Conservation (phyloP, 768 basidiomycete species). For the Royoungia palumana region DNA sequence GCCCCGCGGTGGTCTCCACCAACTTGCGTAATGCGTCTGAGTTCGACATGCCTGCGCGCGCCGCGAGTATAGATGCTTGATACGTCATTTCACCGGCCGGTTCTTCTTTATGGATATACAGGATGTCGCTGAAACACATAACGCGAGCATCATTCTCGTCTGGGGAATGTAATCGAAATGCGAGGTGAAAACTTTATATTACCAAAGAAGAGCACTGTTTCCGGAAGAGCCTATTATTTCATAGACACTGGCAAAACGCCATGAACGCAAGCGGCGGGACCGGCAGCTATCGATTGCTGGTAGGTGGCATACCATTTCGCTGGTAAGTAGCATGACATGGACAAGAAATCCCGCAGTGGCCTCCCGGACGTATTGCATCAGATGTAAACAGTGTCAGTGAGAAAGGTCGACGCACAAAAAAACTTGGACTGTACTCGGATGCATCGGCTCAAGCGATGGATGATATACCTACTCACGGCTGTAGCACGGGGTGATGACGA, state of each 20-base stretch:
- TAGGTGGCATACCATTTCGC: constrained; percentile 20
- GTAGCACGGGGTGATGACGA: too few species aligned
- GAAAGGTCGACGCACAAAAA: not conserved
- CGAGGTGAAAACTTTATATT: constrained; percentile 31
- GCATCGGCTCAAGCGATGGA: too few species aligned
- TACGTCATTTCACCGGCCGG: constrained; percentile 31
- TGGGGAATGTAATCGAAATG: too few species aligned
- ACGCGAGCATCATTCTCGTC: not conserved
- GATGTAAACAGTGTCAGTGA: not conserved
- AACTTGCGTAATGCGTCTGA: constrained; percentile 21
- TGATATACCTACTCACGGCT: too few species aligned
- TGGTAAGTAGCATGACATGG: not conserved
- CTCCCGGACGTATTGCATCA: not conserved
- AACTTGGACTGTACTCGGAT: too few species aligned
- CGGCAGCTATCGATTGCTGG: constrained; percentile 22
- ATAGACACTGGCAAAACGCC: constrained; percentile 34
- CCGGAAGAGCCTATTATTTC: constrained; percentile 33
- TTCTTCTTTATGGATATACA: constrained; percentile 32
- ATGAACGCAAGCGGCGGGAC: constrained; percentile 28
- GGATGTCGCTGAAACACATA: constrained; percentile 25
- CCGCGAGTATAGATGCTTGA: constrained; percentile 30
- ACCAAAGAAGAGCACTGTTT: constrained; percentile 24
- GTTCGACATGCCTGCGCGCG: constrained; percentile 19
- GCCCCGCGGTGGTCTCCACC: constrained; percentile 20
- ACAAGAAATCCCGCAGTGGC: not conserved